A percentile compares a stretch with the other conserved stretches of the same genome.
Conservation (phyloP, 768 basidiomycete genomes). For the Sarcomyxa edulis region DNA sequence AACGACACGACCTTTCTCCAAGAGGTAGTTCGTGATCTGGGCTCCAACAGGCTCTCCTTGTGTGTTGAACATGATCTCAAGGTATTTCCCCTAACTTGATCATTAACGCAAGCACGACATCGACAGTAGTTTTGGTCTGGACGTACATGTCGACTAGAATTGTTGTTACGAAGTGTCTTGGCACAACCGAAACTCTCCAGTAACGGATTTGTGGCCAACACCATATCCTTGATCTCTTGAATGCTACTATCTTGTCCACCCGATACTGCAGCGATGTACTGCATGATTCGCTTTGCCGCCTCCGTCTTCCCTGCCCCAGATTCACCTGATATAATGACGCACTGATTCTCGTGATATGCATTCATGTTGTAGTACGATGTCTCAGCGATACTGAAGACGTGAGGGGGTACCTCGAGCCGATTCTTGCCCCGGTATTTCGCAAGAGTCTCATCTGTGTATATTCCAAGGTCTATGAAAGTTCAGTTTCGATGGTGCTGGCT, state of each 20-base stretch:
- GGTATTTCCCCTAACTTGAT: slow-evolving; percentile 81
- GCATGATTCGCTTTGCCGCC: slow-evolving; percentile 99
- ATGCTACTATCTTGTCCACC: slow-evolving; percentile 86
- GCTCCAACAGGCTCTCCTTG: slow-evolving; percentile 94
- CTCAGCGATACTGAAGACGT: slow-evolving; percentile 97
- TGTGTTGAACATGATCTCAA: slow-evolving; percentile 98
- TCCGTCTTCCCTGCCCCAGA: slow-evolving; percentile 99
- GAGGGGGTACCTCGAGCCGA: slow-evolving; percentile 94
- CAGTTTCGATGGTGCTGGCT: slow-evolving; percentile 6
- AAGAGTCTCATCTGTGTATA: slow-evolving; percentile 90
- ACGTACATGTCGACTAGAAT: slow-evolving; percentile 95
- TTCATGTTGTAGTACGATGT: slow-evolving; percentile 99
- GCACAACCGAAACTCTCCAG: slow-evolving; percentile 99
- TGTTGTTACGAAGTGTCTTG: slow-evolving; percentile 97
- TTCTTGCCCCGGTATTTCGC: slow-evolving; percentile 93
- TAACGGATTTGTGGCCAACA: slow-evolving; percentile 94
- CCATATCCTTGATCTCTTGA: slow-evolving; percentile 99
- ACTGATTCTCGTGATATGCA: slow-evolving; percentile 98
- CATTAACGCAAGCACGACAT: slow-evolving; percentile 9
- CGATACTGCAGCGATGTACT: slow-evolving; percentile 97
- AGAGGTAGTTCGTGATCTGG: slow-evolving; percentile 95
- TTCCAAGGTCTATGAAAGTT: slow-evolving; percentile 74
- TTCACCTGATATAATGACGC: slow-evolving; percentile 98
- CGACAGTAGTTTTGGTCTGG: neutral
- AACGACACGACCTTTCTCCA: slow-evolving; percentile 96